Evolutionary conservation across 202 grass and related monocot genomes (phyloP), one percentile per base, ranked within the genome.

Genomic region (Schoenoplectus triqueter): DNA sequence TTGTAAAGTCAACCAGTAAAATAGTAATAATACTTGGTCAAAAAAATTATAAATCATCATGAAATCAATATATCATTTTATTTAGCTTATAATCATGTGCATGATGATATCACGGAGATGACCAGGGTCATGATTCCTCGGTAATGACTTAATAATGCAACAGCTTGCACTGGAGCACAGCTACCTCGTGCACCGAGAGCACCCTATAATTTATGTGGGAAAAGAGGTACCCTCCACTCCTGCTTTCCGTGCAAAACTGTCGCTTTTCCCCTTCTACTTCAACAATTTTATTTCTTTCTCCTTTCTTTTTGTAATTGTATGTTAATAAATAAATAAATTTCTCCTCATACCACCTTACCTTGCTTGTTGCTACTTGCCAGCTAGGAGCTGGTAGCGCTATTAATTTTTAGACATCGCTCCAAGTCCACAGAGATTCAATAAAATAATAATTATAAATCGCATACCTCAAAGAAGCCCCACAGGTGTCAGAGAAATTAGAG

Each of bases 181-280:
- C 0, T 40, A 77, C 46, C 1, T 11, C 13, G 7, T 71, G 48
- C 64, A 55, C 66, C 66, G 4, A 14, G 81, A 6, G 14, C 64
- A 84, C 7, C 39, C 57, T 50, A 55, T 55, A 3, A 19, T n/a
- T 60, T 4, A 10, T 1, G 1, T 59, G 69, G 62, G 13, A 61
- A 10, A 10, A 55, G 46, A 49, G 1, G 69, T 72, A 72, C 44
- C 46, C 39, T 19, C 13, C 56, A 64, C 78, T 22, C 21, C 20
- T 83, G 63, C 66, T 83, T 45, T 83, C 80, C 80, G 80, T 83
- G 80, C 80, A 83, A 70, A 19, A 83, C 80, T 59, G 81, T 83
- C 81, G 64, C 65, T 83, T 52, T 83, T 46, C 81, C 80, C 47
- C 48, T 57, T 69, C 48, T 56, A 4, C 52, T 71, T 84, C 0